Base-by-base conservation (phyloP, 2,329 filamentous ascomycete species). In the Pseudogymnoascus sp. region DNA sequence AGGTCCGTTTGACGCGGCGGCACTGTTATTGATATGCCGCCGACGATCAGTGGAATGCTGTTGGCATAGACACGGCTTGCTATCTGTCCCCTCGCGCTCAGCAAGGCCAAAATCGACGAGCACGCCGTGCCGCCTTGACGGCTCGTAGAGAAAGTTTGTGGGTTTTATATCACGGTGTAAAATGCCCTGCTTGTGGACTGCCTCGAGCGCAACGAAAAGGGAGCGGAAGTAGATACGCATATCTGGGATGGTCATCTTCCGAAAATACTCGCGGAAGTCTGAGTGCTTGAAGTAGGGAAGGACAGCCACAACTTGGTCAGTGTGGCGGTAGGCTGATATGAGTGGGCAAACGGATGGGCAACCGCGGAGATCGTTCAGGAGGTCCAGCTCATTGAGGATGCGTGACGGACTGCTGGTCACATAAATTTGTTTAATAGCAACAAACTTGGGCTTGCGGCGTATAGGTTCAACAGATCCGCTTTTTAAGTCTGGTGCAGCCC, bases 381-480 rank as follows among this genome's bases (percentile, higher is more conserved):
- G 81, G 69, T 97, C 93, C 16, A 99, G 85, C 75, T 99, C 94
- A 76, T 99, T 99, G 71, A 96, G 84, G 67, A 99, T 97, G 50
- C 94, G 89, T 28, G 87, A 81, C 0, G 94, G 94, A 67, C 91
- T 97, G 64, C 92, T 97, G 0, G 95, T 99, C 65, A 97, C 94
- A 74, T 99, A 99, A 68, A 99, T 99, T 78, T 99, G 99, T 78
- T 99, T 99, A 74, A 99, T 90, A 18, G 95, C 94, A 64, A 99
- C 95, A 70, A 88, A 97, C 71, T 88, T 90, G 22, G 88, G 79
- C 66, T 77, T 81, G 58, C 76, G 77, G 60, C 76, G 76, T 60
- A 72, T 68, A 38, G 69, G 39, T 50, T 67, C 64, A 58, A 68
- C 50, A 57, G 75, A 70, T 41, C 77, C 77, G 66, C 73, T 79